A percentile compares a stretch with the other conserved stretches of the same genome.
Evolutionary conservation across 2,329 filamentous ascomycete genomes (phyloP).

Genomic region (Aspergillus aculeatinus): DNA sequence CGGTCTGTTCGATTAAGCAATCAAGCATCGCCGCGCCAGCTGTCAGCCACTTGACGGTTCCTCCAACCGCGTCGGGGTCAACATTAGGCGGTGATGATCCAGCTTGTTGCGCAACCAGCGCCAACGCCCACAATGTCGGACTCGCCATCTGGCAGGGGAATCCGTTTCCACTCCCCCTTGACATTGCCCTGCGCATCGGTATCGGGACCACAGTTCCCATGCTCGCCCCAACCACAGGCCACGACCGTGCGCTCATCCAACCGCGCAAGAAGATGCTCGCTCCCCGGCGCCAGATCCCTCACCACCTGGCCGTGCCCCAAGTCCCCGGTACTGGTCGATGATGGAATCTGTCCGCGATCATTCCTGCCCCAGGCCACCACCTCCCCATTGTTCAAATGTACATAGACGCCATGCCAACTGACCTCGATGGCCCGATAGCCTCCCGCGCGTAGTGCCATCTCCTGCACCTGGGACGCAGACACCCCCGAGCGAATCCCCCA

Average conservation of each 20-base stretch:
- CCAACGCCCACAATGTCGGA: slow-evolving; percentile 62
- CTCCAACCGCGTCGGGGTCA: not conserved
- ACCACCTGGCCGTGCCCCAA: slow-evolving; percentile 52
- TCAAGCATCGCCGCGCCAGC: not conserved
- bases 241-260: slow-evolving; percentile 66
- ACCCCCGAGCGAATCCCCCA: slow-evolving; percentile 62
- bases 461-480: slow-evolving; percentile 41
- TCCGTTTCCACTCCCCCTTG: slow-evolving; percentile 66
- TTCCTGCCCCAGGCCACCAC: slow-evolving; percentile 77
- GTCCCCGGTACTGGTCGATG: slow-evolving; percentile 50
- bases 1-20: slow-evolving; percentile 45
- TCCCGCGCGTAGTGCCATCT: slow-evolving; percentile 32
- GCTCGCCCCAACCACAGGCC: slow-evolving; percentile 95
- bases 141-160: slow-evolving; percentile 57
- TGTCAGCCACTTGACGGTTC: not conserved
- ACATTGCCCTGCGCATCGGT: slow-evolving; percentile 64
- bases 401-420: slow-evolving; percentile 79
- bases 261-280: slow-evolving; percentile 81
- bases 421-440: slow-evolving; percentile 66
- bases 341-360: slow-evolving; percentile 78
- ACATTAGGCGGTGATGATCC: slow-evolving; percentile 54
- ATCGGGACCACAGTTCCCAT: slow-evolving; percentile 85
- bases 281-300: slow-evolving; percentile 71
- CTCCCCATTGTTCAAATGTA: slow-evolving; percentile 61
- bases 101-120: slow-evolving; percentile 89